phyloP scores from a whole-genome alignment of 106 monocot genomes.

The Platanthera guangdongensis region DNA sequence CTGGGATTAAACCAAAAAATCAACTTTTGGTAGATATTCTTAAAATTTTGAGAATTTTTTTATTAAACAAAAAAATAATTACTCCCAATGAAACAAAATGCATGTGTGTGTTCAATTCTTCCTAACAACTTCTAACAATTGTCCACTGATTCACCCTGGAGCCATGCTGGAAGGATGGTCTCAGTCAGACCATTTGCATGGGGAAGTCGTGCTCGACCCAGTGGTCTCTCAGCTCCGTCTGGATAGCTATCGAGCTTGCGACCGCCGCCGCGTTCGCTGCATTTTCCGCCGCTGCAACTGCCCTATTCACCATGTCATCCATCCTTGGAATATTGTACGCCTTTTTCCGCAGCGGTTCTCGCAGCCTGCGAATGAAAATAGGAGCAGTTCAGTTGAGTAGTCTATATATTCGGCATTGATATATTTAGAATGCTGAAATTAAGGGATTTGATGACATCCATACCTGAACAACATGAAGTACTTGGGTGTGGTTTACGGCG shows the following conservation, averaged over 20 bases:
- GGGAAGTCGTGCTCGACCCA: slow-evolving; percentile 15
- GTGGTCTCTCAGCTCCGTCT: slow-evolving; percentile 27
- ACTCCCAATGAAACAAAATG: too few species aligned
- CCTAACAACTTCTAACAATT: not conserved
- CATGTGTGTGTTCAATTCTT: too few species aligned
- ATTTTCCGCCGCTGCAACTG: slow-evolving; percentile 56
- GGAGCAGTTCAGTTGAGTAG: not conserved
- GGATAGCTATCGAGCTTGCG: slow-evolving; percentile 46
- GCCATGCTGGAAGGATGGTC: not conserved
- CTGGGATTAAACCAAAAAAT: too few species aligned
- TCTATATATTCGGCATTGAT: not conserved
- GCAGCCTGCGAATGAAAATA: slow-evolving; percentile 33
- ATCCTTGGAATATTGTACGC: slow-evolving; percentile 44
- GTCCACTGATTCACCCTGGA: not conserved
- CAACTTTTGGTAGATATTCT: too few species aligned
- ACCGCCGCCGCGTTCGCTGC: slow-evolving; percentile 58
- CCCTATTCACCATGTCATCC: slow-evolving; percentile 57
- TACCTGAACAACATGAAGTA: slow-evolving; percentile 59
- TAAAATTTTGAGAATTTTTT: too few species aligned
- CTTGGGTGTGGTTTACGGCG: slow-evolving; percentile 63
- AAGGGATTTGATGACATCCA: not conserved
- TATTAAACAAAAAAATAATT: too few species aligned
- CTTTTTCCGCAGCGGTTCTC: slow-evolving; percentile 44
- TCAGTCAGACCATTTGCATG: slow-evolving; percentile 23
- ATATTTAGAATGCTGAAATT: not conserved